Evolutionary conservation across 306 rosid species (phyloP).

Genomic region (Casuarina glauca): DNA sequence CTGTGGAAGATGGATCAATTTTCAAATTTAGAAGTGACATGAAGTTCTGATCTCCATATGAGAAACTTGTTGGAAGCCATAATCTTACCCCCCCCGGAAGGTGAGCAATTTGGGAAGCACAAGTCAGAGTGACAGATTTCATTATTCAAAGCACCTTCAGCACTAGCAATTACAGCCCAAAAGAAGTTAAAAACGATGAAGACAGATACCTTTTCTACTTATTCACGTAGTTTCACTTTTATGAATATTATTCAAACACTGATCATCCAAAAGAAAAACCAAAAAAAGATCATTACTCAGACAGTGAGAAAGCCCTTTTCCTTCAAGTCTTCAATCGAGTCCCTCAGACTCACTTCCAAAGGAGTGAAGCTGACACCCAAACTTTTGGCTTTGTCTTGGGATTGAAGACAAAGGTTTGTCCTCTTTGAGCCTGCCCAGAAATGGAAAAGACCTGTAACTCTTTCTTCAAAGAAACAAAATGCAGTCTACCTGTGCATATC

Average conservation of each 20-base stretch:
- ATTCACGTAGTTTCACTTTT: too few relatives aligned
- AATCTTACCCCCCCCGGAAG: too few relatives aligned
- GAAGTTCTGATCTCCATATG: too few relatives aligned
- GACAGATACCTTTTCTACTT: too few relatives aligned
- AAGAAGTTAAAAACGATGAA: background rate
- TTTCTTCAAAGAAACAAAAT: background rate
- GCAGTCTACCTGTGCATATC: too few relatives aligned
- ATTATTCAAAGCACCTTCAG: background rate
- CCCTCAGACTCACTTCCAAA: constrained; percentile 20
- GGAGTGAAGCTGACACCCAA: constrained; percentile 31
- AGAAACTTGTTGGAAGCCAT: too few relatives aligned
- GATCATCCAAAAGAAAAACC: too few relatives aligned
- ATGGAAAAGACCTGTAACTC: background rate
- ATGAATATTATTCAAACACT: too few relatives aligned
- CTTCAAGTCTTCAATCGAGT: constrained; percentile 30
- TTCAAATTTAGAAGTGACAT: too few relatives aligned
- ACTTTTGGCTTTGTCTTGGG: constrained; percentile 17
- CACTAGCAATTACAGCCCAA: background rate
- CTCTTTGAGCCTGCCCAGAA: constrained; percentile 25
- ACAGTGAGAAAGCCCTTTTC: background rate
- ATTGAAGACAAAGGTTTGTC: constrained; percentile 6
- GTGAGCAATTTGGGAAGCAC: too few relatives aligned
- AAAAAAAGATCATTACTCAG: background rate
- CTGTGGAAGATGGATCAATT: too few relatives aligned
- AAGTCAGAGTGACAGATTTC: too few relatives aligned